A percentile compares a stretch with the other conserved stretches of the same genome.
phyloP scores from a whole-genome alignment of 352 stramenopile genomes.

The Phytophthora lateralis region DNA sequence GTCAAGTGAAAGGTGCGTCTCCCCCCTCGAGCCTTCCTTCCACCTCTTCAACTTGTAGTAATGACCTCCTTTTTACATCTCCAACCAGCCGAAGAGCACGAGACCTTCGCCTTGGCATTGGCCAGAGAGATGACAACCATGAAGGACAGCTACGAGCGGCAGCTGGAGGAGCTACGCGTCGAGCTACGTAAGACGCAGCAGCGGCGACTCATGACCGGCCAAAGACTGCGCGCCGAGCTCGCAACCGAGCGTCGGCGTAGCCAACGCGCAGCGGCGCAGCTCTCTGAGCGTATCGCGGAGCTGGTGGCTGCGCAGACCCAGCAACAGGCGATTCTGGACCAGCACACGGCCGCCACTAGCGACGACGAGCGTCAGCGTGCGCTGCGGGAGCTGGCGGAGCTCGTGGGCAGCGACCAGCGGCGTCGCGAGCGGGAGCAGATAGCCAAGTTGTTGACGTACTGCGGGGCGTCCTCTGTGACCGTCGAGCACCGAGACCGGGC shows the following conservation, averaged over 20 bases:
- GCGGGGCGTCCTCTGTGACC: slow-evolving; percentile 63
- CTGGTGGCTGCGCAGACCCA: slow-evolving; percentile 28
- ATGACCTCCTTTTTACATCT: slow-evolving; percentile 18
- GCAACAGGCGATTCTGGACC: slow-evolving; percentile 51
- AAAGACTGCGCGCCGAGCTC: slow-evolving; percentile 55
- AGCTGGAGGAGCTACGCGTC: slow-evolving; percentile 67
- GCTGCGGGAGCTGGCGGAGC: slow-evolving; percentile 31
- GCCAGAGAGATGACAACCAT: slow-evolving; percentile 72
- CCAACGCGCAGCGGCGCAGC: slow-evolving; percentile 44
- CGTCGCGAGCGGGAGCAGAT: slow-evolving; percentile 42
- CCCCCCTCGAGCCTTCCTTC: not conserved
- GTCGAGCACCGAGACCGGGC: slow-evolving; percentile 41
- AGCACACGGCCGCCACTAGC: slow-evolving; percentile 22
- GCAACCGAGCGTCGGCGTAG: slow-evolving; percentile 53
- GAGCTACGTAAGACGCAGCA: slow-evolving; percentile 56
- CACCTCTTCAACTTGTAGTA: not conserved
- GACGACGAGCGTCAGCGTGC: slow-evolving; percentile 30
- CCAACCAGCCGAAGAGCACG: slow-evolving; percentile 58
- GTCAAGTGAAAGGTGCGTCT: slow-evolving; percentile 29
- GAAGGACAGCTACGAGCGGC: slow-evolving; percentile 67
- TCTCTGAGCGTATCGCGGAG: slow-evolving; percentile 44
- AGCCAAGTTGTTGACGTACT: slow-evolving; percentile 60
- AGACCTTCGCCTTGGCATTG: slow-evolving; percentile 75
- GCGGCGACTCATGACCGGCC: slow-evolving; percentile 46
- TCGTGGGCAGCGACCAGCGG: slow-evolving; percentile 41